Percentiles rank a stretch among this genome's conserved stretches.
phyloP scores from a whole-genome alignment of 192 early-diverging fungal species.

The Phlyctochytrium planicorne region DNA sequence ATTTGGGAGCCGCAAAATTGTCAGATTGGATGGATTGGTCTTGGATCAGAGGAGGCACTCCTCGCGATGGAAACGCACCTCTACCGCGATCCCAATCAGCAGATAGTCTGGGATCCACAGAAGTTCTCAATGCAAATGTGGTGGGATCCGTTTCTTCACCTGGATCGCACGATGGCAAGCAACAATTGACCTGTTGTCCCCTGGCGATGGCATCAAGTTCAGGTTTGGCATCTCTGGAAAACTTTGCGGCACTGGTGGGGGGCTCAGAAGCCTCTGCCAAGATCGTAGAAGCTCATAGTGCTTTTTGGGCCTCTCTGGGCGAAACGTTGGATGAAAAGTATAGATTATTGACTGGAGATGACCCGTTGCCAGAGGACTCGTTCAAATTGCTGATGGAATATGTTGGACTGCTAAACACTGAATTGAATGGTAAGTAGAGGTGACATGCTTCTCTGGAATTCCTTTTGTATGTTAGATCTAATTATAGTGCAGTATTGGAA shows the following conservation, averaged over 20 bases:
- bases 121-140: too few species aligned
- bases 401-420: neutral
- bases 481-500: neutral
- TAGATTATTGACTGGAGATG: neutral
- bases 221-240: neutral
- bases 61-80: too few species aligned
- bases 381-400: neutral
- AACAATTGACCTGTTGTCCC: neutral
- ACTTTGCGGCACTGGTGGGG: neutral
- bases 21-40: too few species aligned
- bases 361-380: neutral
- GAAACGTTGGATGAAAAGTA: neutral
- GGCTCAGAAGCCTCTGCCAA: neutral
- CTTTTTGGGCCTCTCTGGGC: neutral
- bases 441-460: too few species aligned
- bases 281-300: neutral
- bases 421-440: neutral
- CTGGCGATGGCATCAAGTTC: neutral
- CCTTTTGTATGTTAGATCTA: neutral
- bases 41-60: too few species aligned
- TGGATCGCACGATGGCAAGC: too few species aligned
- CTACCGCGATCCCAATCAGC: neutral
- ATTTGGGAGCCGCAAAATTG: too few species aligned
- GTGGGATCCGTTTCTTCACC: too few species aligned
- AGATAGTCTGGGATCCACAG: too few species aligned